Conservation (phyloP, 2,329 filamentous ascomycete genomes). For the Sodiomyces alkalinus region DNA sequence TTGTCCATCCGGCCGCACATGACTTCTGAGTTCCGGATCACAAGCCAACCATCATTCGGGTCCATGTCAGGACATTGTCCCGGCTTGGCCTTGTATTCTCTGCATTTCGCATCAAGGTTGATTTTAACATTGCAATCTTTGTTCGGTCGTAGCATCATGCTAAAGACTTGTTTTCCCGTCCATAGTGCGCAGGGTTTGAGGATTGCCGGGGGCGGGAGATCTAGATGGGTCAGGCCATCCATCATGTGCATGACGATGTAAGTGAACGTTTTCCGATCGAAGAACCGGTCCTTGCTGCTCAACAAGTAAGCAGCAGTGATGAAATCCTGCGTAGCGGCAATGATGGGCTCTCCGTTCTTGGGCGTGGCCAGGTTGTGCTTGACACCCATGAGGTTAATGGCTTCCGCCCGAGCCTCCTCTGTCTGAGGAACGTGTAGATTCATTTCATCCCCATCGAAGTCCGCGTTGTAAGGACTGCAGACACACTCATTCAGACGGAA, state of each 20-base stretch:
- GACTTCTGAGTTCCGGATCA: conserved; percentile 89
- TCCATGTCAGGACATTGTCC: conserved; percentile 55
- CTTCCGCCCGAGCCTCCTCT: conserved; percentile 88
- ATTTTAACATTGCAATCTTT: conserved; percentile 67
- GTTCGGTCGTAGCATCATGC: conserved; percentile 79
- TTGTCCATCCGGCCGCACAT: conserved; percentile 99
- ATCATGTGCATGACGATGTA: conserved; percentile 94
- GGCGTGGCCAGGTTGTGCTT: conserved; percentile 93
- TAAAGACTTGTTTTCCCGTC: conserved; percentile 97
- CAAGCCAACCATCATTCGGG: conserved; percentile 77
- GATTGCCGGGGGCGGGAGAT: conserved; percentile 76
- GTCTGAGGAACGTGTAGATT: conserved; percentile 96
- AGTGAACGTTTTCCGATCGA: conserved; percentile 73
- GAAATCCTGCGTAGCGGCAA: conserved; percentile 98
- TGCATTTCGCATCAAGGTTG: conserved; percentile 87
- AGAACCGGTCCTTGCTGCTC: conserved; percentile 87
- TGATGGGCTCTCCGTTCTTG: conserved; percentile 95
- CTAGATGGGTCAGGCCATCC: conserved; percentile 58
- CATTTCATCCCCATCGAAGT: conserved; percentile 99
- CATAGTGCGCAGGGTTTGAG: conserved; percentile 75
- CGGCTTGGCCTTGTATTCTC: conserved; percentile 54
- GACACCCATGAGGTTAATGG: conserved; percentile 92
- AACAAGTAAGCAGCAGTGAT: conserved; percentile 89
- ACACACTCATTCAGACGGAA: conserved; percentile 97
- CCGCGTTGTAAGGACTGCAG: conserved; percentile 94